Percentiles rank a stretch among this genome's conserved stretches.
Conservation (phyloP, 495 filamentous ascomycete genomes). For the Trichoderma gamsii region DNA sequence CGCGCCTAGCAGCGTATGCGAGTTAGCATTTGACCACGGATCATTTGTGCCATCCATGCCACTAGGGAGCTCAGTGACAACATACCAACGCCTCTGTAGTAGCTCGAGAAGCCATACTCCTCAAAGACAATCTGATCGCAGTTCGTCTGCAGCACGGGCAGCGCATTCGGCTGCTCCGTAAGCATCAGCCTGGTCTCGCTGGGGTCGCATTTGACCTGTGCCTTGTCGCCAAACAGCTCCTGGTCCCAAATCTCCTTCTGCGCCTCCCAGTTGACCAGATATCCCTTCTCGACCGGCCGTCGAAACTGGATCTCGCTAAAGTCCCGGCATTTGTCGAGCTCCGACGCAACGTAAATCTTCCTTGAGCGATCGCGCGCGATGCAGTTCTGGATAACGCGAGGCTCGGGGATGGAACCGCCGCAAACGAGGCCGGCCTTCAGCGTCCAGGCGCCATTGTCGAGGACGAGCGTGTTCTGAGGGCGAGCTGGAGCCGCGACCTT, state of each 20-base stretch:
- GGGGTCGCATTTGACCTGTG: slow-evolving; percentile 63
- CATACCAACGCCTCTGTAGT: slow-evolving; percentile 68
- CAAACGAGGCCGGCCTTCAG: slow-evolving; percentile 86
- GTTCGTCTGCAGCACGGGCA: slow-evolving; percentile 73
- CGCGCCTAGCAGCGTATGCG: slow-evolving; percentile 32
- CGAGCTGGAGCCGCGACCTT: slow-evolving; percentile 35
- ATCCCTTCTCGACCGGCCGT: slow-evolving; percentile 91
- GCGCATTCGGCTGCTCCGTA: slow-evolving; percentile 85
- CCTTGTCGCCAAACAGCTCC: slow-evolving; percentile 74
- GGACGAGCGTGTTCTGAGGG: slow-evolving; percentile 66
- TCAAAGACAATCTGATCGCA: slow-evolving; percentile 97
- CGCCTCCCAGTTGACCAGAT: slow-evolving; percentile 92
- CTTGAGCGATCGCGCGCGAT: slow-evolving; percentile 76
- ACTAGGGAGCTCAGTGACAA: not conserved
- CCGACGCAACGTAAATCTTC: slow-evolving; percentile 69
- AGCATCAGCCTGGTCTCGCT: slow-evolving; percentile 75
- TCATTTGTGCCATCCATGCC: not conserved
- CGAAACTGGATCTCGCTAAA: slow-evolving; percentile 86
- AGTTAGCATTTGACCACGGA: not conserved
- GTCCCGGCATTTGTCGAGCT: slow-evolving; percentile 75
- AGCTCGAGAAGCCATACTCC: slow-evolving; percentile 90
- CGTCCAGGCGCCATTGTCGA: slow-evolving; percentile 91
- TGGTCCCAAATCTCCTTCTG: slow-evolving; percentile 95
- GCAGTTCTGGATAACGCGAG: slow-evolving; percentile 76
- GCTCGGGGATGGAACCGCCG: slow-evolving; percentile 42